Evolutionary conservation across 768 basidiomycete genomes (phyloP).

Genomic region (Suillus hirtellus): DNA sequence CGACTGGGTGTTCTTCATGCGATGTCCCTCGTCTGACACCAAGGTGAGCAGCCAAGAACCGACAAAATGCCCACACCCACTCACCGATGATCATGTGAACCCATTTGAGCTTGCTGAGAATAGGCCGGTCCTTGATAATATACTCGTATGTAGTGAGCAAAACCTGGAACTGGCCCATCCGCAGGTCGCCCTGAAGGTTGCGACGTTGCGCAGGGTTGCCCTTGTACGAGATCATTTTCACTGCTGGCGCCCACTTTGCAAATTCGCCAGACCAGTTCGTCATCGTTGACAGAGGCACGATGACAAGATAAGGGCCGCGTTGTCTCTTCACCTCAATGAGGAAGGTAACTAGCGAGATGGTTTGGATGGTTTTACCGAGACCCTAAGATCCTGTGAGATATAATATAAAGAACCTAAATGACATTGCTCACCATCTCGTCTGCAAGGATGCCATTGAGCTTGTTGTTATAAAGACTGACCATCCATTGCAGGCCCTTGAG

Average conservation of each 20-base stretch:
- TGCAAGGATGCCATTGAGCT: conserved; percentile 90
- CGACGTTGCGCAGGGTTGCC: conserved; percentile 86
- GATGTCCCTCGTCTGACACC: conserved; percentile 80
- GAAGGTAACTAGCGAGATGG: conserved; percentile 91
- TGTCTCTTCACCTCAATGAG: conserved; percentile 89
- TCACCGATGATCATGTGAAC: conserved; percentile 94
- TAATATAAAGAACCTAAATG: conserved; percentile 9
- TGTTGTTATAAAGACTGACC: conserved; percentile 97
- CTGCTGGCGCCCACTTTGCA: conserved; percentile 66
- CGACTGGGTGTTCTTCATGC: conserved; percentile 94
- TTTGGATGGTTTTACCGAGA: conserved; percentile 94
- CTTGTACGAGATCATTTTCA: conserved; percentile 68
- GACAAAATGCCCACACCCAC: conserved; percentile 18
- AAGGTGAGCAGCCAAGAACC: background rate
- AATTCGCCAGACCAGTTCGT: conserved; percentile 98
- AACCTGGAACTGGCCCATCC: conserved; percentile 85
- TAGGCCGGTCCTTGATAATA: conserved; percentile 94
- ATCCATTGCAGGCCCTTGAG: conserved; percentile 97
- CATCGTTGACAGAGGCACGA: conserved; percentile 94
- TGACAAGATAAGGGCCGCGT: conserved; percentile 90
- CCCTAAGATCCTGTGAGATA: conserved; percentile 49
- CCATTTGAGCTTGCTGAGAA: conserved; percentile 91
- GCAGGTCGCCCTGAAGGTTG: conserved; percentile 72
- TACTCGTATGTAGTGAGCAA: conserved; percentile 95
- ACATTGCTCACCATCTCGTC: conserved; percentile 77